Base-by-base conservation (phyloP, 176 grass and related monocot genomes). In the Elymus sibiricus region DNA sequence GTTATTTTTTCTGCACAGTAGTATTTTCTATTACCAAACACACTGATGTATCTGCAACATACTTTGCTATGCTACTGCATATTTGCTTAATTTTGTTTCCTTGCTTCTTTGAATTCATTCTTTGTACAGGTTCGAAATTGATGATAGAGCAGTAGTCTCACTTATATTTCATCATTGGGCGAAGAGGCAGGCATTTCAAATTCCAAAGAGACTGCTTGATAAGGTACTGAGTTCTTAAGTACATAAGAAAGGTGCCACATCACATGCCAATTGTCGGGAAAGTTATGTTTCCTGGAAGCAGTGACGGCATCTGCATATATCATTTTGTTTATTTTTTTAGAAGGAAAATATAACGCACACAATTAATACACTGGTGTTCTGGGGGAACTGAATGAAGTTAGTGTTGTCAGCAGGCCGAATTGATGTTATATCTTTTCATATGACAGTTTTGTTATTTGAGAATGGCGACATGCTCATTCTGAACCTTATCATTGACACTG, bases 131-230 rank as follows among this genome's bases (percentile, higher is more conserved):
- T 94, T 94, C 2, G 90, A 92, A 72, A 92, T 91, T 85, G 90
- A 94, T 68, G 90, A 94, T 79, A 85, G 92, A 88, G 86, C 87
- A 5, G 58, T 94, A 84, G 56, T 94, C 26, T 94, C 92, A 43
- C 92, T 90, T 73, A 85, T 94, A 92, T 94, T 94, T 89, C 90
- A 94, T 91, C 76, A 89, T 27, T 94, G 92, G 92, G 92, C 87
- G 2, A 94, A 87, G 90, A 94, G 89, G 77, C 87, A 83, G 79
- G 92, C 92, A 73, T 94, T 94, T 85, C 90, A 94, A 81, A 92
- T 84, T 81, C 92, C 92, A 80, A 94, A 94, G 81, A 92, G 92
- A 61, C 38, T 94, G 59, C 92, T 94, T 85, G 90, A 94, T 76
- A 84, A 90, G 81, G 81, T 90, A 82, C 63, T 65, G 76, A 75